A percentile compares a stretch with the other conserved stretches of the same genome.
phyloP scores from a whole-genome alignment of 352 stramenopile species.

The Pythium biforme region DNA sequence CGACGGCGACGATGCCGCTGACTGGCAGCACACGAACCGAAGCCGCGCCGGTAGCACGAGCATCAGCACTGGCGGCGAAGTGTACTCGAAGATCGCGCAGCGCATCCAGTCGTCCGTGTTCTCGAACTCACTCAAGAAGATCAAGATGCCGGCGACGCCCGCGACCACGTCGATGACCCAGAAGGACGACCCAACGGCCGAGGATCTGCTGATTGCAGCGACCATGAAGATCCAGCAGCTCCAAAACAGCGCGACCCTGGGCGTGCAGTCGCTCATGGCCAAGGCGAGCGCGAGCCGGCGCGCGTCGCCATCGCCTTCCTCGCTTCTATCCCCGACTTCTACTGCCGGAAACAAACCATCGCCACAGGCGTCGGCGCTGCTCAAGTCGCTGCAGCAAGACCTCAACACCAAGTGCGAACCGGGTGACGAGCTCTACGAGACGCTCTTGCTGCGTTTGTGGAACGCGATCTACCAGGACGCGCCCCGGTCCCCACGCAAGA shows the following conservation, averaged over 20 bases:
- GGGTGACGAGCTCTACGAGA: conserved; percentile 64
- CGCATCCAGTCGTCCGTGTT: conserved; percentile 31
- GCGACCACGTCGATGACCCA: conserved; percentile 48
- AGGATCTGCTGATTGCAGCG: conserved; percentile 60
- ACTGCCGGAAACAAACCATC: conserved; percentile 28
- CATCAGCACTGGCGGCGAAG: conserved; percentile 5
- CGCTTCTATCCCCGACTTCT: not conserved
- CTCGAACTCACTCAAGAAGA: conserved; percentile 41
- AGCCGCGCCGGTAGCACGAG: not conserved
- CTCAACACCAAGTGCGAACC: conserved; percentile 62
- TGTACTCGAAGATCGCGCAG: conserved; percentile 33
- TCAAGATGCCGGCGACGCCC: conserved; percentile 44
- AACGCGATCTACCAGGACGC: conserved; percentile 48
- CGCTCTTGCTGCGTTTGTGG: conserved; percentile 62
- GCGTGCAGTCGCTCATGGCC: conserved; percentile 34
- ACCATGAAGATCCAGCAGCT: conserved; percentile 53
- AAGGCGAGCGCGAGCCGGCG: conserved; percentile 18
- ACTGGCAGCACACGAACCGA: conserved; percentile 1
- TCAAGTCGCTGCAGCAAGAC: conserved; percentile 56
- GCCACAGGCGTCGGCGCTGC: conserved; percentile 35
- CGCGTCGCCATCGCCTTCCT: conserved; percentile 1
- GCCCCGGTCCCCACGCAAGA: conserved; percentile 17
- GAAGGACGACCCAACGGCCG: conserved; percentile 56
- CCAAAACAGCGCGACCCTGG: conserved; percentile 36
- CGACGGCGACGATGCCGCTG: conserved; percentile 22